A percentile compares a stretch with the other conserved stretches of the same genome.
These are phyloP conservation scores for Jimgerdemannia lactiflua DNA, from an alignment of 192 early-diverging fungal species.

Conservation along the genomic window DNA sequence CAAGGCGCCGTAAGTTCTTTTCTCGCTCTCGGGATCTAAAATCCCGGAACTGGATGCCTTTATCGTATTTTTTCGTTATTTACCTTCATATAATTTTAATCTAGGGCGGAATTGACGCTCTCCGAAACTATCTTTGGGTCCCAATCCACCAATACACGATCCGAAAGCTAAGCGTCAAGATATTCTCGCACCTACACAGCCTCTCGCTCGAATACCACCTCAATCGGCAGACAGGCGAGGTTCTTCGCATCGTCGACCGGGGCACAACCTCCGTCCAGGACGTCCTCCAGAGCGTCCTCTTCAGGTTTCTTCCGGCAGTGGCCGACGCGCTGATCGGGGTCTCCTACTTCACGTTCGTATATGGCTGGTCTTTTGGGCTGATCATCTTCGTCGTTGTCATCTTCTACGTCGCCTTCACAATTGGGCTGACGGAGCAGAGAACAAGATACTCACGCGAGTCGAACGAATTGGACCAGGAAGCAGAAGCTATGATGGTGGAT, in stretches of 20 bases:
- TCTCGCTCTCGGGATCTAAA: no score
- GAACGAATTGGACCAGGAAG: slow-evolving; percentile 79
- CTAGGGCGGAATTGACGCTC: slow-evolving; percentile 51
- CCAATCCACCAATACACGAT: slow-evolving; percentile 88
- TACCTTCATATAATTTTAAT: no score
- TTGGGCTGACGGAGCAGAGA: slow-evolving; percentile 76
- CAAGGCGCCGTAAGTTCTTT: slow-evolving; percentile 49
- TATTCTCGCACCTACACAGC: slow-evolving; percentile 81
- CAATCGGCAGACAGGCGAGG: slow-evolving; percentile 86
- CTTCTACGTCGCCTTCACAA: slow-evolving; percentile 32
- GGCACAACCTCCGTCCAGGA: slow-evolving; percentile 65
- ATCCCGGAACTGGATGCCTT: no score
- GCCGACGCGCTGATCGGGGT: slow-evolving; percentile 80
- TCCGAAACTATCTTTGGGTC: slow-evolving; percentile 81
- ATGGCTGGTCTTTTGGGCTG: slow-evolving; percentile 31
- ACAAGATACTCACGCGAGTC: slow-evolving; percentile 68
- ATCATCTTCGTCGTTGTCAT: slow-evolving; percentile 38
- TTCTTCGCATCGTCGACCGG: slow-evolving; percentile 79
- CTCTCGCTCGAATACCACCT: slow-evolving; percentile 86
- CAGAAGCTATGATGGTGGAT: slow-evolving; percentile 74
- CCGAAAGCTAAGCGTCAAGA: slow-evolving; percentile 75
- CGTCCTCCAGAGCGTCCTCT: slow-evolving; percentile 71
- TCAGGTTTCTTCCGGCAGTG: slow-evolving; percentile 83
- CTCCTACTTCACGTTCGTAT: slow-evolving; percentile 54
- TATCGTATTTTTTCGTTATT: no score